A percentile compares a stretch with the other conserved stretches of the same genome.
These are phyloP conservation scores for Larix sibirica DNA, from an alignment of 83 land plant genomes.

Conservation along the genomic window DNA sequence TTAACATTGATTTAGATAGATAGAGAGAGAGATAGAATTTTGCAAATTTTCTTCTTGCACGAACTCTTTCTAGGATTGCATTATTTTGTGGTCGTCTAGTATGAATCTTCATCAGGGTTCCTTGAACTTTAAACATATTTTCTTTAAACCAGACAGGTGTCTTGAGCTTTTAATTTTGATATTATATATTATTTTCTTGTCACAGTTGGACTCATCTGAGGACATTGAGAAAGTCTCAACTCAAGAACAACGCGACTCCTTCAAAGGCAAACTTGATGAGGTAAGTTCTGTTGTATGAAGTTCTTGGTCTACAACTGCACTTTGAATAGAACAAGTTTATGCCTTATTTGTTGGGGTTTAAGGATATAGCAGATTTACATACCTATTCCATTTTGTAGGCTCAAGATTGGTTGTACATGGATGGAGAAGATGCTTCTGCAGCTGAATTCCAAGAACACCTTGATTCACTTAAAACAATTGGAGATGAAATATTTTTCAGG, in stretches of 20 bases:
- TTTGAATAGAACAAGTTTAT: background rate
- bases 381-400: slow-evolving; percentile 45
- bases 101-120: background rate
- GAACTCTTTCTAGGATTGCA: background rate
- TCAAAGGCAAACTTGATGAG: slow-evolving; percentile 73
- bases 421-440: slow-evolving; percentile 91
- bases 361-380: background rate
- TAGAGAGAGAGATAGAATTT: too few species aligned
- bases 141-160: background rate
- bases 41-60: background rate
- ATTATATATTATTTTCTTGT: background rate
- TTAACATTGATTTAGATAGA: too few species aligned
- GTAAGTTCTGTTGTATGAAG: slow-evolving; percentile 25
- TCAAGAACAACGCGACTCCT: slow-evolving; percentile 60
- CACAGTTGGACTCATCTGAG: slow-evolving; percentile 72
- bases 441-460: slow-evolving; percentile 68
- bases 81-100: background rate
- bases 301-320: background rate
- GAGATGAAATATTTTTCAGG: slow-evolving; percentile 92
- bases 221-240: slow-evolving; percentile 65
- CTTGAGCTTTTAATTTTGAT: background rate
- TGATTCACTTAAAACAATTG: slow-evolving; percentile 61
- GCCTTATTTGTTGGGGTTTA: background rate
- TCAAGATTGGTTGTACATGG: slow-evolving; percentile 93
- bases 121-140: slow-evolving; percentile 3